Evolutionary conservation across 768 basidiomycete species (phyloP).

Genomic region (Leccinum subgranulosum): DNA sequence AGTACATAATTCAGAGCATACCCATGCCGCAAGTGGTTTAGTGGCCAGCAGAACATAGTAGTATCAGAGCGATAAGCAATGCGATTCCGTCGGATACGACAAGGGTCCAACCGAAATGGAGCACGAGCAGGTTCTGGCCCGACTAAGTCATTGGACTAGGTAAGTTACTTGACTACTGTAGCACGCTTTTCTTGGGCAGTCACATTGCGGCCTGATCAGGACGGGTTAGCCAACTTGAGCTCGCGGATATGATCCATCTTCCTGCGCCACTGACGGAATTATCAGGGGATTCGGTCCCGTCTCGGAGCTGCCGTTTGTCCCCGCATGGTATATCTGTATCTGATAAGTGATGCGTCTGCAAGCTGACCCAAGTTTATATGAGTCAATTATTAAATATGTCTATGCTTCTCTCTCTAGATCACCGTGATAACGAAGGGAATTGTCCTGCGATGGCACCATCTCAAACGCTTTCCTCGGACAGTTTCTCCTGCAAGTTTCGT

Average conservation of each 20-base stretch:
- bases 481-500: constrained; percentile 62
- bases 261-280: neutral
- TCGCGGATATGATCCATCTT: neutral
- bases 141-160: no score
- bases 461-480: constrained; percentile 46
- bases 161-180: no score
- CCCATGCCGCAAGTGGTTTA: neutral
- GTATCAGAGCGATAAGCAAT: neutral
- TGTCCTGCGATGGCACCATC: neutral
- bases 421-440: neutral
- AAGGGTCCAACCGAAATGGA: no score
- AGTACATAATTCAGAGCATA: no score
- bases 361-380: neutral
- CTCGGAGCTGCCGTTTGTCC: no score
- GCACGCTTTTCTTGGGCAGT: no score
- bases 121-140: no score
- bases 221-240: neutral
- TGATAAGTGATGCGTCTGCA: neutral
- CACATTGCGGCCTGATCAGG: no score
- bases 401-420: neutral
- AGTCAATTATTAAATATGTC: neutral
- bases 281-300: neutral
- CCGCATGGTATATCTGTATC: neutral
- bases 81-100: neutral
- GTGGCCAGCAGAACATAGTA: neutral